These are phyloP conservation scores for Colletotrichum spaethianum DNA, from an alignment of 2,329 filamentous ascomycete genomes.

Conservation along the genomic window DNA sequence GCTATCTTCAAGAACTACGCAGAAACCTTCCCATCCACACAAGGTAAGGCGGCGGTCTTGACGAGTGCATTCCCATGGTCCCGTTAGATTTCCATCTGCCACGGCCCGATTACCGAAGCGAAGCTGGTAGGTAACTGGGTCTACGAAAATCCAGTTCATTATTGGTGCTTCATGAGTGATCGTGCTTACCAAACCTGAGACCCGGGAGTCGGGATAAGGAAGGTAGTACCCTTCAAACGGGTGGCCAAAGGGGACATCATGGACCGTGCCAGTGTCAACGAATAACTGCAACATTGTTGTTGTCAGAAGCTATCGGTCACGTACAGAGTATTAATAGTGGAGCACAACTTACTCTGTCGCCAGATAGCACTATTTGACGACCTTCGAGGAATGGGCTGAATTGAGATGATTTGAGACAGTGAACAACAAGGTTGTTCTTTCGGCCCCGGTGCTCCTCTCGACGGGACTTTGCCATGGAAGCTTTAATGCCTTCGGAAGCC, in stretches of 20 bases:
- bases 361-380: conserved; percentile 60
- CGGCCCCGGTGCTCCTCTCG: conserved; percentile 63
- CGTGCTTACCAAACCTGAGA: conserved; percentile 63
- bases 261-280: conserved; percentile 58
- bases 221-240: conserved; percentile 71
- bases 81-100: conserved; percentile 60
- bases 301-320: conserved; percentile 10
- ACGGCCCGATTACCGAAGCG: conserved; percentile 61
- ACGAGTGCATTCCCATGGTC: conserved; percentile 66
- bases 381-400: conserved; percentile 60
- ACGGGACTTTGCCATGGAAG: conserved; percentile 61
- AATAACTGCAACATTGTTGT: conserved; percentile 53
- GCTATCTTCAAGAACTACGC: conserved; percentile 59
- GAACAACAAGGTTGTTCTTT: conserved; percentile 63
- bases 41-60: conserved; percentile 66
- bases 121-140: conserved; percentile 60
- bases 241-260: conserved; percentile 57
- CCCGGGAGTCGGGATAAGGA: conserved; percentile 66
- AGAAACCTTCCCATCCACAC: conserved; percentile 65
- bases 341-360: conserved; percentile 53
- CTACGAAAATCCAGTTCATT: conserved; percentile 66
- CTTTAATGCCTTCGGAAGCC: conserved; percentile 61
- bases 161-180: conserved; percentile 64
- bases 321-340: not conserved
- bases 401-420: conserved; percentile 62